Percentiles rank a stretch among this genome's conserved stretches.
phyloP scores from a whole-genome alignment of 1,284 basidiomycete genomes.

The Xerocomus amazonicus region DNA sequence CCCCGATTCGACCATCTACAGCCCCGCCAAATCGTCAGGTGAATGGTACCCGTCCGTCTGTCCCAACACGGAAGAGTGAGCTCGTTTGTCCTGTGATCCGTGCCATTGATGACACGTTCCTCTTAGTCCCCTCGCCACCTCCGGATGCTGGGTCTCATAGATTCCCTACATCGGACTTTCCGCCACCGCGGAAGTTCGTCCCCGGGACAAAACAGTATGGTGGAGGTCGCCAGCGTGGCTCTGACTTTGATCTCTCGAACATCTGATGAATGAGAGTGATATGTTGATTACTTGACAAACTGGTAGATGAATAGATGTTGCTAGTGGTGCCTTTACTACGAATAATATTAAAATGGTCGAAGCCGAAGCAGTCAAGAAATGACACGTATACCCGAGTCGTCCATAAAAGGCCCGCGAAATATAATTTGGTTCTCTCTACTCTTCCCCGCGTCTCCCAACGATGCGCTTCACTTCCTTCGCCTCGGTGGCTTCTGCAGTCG shows the following conservation, averaged over 20 bases:
- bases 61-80: constrained; percentile 52
- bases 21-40: constrained; percentile 6
- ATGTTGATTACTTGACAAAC: neutral
- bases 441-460: constrained; percentile 18
- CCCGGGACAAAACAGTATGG: constrained; percentile 49
- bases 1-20: constrained; percentile 10
- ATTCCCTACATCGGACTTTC: constrained; percentile 71
- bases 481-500: constrained; percentile 50
- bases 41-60: constrained; percentile 31
- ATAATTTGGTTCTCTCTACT: neutral
- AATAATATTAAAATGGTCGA: neutral
- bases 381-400: constrained; percentile 32
- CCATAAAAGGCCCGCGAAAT: constrained; percentile 21
- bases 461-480: constrained; percentile 66
- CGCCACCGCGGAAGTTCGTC: constrained; percentile 66
- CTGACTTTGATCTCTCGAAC: constrained; percentile 59
- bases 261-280: constrained; percentile 34
- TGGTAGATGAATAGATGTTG: no score
- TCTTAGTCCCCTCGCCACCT: constrained; percentile 70
- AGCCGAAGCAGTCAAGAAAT: neutral
- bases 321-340: neutral
- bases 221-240: constrained; percentile 62
- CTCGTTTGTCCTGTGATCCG: neutral
- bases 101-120: constrained; percentile 7
- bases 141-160: constrained; percentile 63